Percentiles rank a stretch among this genome's conserved stretches.
Conservation (phyloP, 2,329 filamentous ascomycete species). For the Parastagonospora nodorum region DNA sequence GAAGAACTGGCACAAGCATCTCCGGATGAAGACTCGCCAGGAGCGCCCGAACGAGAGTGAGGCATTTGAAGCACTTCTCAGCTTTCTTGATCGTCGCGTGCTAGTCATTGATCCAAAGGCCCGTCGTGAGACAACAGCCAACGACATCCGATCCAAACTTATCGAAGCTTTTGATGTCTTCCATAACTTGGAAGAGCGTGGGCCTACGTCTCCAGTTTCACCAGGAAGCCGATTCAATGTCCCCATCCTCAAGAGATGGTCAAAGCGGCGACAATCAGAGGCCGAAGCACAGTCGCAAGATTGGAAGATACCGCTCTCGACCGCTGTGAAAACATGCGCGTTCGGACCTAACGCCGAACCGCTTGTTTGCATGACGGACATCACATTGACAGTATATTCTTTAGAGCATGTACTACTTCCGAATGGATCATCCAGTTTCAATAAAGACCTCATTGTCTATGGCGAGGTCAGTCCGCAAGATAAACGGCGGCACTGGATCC, state of each 20-base stretch:
- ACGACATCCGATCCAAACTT: not conserved
- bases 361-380: slow-evolving; percentile 2
- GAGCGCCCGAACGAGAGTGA: not conserved
- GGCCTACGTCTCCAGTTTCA: not conserved
- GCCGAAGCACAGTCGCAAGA: not conserved
- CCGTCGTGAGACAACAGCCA: not conserved
- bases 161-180: not conserved
- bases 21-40: not conserved
- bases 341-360: slow-evolving; percentile 5
- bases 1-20: slow-evolving; percentile 3
- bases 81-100: slow-evolving; percentile 1
- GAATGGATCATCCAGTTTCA: not conserved
- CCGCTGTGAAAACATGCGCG: not conserved
- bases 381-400: not conserved
- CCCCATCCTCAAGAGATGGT: not conserved
- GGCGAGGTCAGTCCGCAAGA: not conserved
- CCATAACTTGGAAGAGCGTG: not conserved
- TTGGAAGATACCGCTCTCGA: not conserved
- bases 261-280: slow-evolving; percentile 1
- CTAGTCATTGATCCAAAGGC: slow-evolving; percentile 4
- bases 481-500: not conserved
- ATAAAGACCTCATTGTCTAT: slow-evolving; percentile 1
- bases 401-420: slow-evolving; percentile 1
- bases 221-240: not conserved
- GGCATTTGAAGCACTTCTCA: slow-evolving; percentile 1